A percentile compares a stretch with the other conserved stretches of the same genome.
phyloP scores from a whole-genome alignment of 2,329 filamentous ascomycete species.

The Neofusicoccum kwambonambiense region DNA sequence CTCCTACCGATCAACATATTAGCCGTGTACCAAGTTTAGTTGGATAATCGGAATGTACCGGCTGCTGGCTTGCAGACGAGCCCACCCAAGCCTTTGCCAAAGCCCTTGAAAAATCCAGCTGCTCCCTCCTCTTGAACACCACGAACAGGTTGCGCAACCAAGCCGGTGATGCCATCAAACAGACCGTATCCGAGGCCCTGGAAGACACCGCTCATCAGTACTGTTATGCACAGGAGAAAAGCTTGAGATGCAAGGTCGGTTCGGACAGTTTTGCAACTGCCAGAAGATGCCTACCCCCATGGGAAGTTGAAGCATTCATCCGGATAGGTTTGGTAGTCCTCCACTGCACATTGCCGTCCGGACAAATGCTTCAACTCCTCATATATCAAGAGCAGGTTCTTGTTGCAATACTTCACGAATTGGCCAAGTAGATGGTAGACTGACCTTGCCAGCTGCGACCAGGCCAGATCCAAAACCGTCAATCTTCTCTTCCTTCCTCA shows the following conservation, averaged over 20 bases:
- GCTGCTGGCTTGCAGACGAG: conserved; percentile 25
- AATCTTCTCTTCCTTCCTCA: conserved; percentile 1
- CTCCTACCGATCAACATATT: background rate
- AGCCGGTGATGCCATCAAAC: conserved; percentile 27
- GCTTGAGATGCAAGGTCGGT: too few relatives aligned
- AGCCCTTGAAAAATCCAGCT: conserved; percentile 26
- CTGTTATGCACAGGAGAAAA: too few relatives aligned
- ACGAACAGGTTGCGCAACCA: conserved; percentile 25
- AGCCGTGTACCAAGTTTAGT: background rate
- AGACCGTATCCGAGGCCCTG: conserved; percentile 23
- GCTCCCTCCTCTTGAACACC: conserved; percentile 26
- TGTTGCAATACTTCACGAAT: too few relatives aligned
- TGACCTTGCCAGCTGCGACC: background rate
- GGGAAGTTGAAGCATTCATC: too few relatives aligned
- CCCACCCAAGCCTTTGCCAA: conserved; percentile 29
- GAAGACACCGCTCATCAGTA: too few relatives aligned
- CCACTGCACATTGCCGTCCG: too few relatives aligned
- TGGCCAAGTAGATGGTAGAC: too few relatives aligned
- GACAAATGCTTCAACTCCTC: too few relatives aligned
- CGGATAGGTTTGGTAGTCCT: too few relatives aligned
- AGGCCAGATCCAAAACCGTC: background rate
- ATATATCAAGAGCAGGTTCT: too few relatives aligned
- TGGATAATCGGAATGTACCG: background rate
- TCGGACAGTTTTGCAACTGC: too few relatives aligned
- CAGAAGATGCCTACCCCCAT: background rate